These are phyloP conservation scores for Pichia terricola DNA, from an alignment of 1,139 yeast species.

Conservation along the genomic window DNA sequence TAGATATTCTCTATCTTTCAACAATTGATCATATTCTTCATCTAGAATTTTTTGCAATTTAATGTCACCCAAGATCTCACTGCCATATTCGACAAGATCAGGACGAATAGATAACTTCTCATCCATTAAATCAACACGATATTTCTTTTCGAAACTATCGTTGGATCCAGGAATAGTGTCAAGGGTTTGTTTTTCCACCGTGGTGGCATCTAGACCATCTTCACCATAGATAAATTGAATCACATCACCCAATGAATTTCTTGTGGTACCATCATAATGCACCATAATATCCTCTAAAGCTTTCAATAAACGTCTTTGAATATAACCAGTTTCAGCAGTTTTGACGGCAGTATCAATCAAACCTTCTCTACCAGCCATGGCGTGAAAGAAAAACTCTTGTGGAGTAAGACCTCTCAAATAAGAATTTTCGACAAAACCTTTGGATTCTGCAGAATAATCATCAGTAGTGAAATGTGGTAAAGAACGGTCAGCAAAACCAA, in stretches of 20 bases:
- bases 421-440: conserved; percentile 96
- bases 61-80: conserved; percentile 85
- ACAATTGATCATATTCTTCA: conserved; percentile 71
- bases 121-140: conserved; percentile 80
- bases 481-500: conserved; percentile 92
- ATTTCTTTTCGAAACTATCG: conserved; percentile 70
- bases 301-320: conserved; percentile 96
- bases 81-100: conserved; percentile 74
- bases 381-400: conserved; percentile 98
- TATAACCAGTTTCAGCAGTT: conserved; percentile 98
- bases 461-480: conserved; percentile 97
- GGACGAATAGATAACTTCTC: conserved; percentile 56
- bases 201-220: conserved; percentile 98
- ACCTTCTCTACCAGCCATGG: conserved; percentile 99
- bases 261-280: conserved; percentile 95
- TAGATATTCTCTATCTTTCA: conserved; percentile 67
- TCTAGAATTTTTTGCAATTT: conserved; percentile 74
- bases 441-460: conserved; percentile 95
- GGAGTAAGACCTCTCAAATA: conserved; percentile 97
- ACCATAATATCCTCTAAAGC: conserved; percentile 99
- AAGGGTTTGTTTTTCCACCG: conserved; percentile 93
- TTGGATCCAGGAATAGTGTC: conserved; percentile 95
- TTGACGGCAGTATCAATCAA: conserved; percentile 91
- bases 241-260: conserved; percentile 94
- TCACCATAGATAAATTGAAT: conserved; percentile 97